Base-by-base conservation (phyloP, 169 alveolate genomes). In the Plasmodium gonderi region DNA sequence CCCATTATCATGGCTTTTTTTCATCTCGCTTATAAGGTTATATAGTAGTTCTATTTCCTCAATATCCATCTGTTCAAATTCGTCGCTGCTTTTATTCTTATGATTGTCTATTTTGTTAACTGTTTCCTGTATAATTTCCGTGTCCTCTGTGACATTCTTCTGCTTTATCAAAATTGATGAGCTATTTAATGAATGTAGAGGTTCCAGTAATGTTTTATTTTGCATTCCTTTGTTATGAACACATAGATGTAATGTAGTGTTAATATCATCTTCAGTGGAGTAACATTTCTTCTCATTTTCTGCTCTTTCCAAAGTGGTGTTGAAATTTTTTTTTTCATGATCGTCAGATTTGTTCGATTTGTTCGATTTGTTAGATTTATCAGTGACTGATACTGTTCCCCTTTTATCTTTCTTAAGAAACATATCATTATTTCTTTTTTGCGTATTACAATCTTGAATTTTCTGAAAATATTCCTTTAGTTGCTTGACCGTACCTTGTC, bases 401-500 rank as follows among this genome's bases (percentile, higher is more conserved):
- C 26, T 79, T 12, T n/a, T 20, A 26, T 20, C 54, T 3, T 29
- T 82, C 23, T 45, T 82, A 45, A 9, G 33, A 82, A 44, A n/a
- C 76, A 82, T 11, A 42, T 31, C 51, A 38, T 89, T 40, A 7
- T 89, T 89, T 76, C 69, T 49, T 79, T 77, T 89, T 76, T 89
- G 76, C 49, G 33, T 9, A 20, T 89, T 60, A 17, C 45, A 85
- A 7, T 89, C 38, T 33, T 89, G 82, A 2, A 76, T 89, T 64
- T 89, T 60, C 79, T 89, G 93, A 45, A 89, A 89, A 79, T 76
- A 89, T 11, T 89, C 93, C 51, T 89, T 89, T 17, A 89, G 49
- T 36, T 89, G 90, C 49, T 89, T 89, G 31, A 89, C 93, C 7
- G 93, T 89, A 3, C 93, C 93, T 40, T 64, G 80, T 64, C 93